These are phyloP conservation scores for Thuja plicata DNA, from an alignment of 83 land plant species.

Conservation along the genomic window DNA sequence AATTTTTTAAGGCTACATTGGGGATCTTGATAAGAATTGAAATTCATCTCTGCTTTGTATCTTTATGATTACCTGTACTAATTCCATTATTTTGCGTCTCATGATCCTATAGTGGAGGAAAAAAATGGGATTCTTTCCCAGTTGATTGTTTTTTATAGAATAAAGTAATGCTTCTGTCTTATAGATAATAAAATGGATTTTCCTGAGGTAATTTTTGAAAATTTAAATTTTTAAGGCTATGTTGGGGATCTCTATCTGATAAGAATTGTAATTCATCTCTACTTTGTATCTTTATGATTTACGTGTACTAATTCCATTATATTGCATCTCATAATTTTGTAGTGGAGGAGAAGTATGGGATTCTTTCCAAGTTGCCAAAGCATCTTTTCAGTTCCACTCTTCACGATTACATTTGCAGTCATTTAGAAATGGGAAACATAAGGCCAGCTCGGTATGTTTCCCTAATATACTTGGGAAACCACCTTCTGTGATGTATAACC, in stretches of 20 bases:
- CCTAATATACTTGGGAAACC: constrained; percentile 11
- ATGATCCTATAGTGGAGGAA: not conserved
- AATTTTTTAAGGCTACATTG: not conserved
- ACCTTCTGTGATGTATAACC: constrained; percentile 4
- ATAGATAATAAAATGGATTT: not conserved
- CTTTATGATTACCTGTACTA: not conserved
- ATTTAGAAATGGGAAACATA: constrained; percentile 16
- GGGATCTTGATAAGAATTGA: not conserved
- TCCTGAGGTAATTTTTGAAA: not conserved
- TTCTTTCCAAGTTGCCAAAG: constrained; percentile 18
- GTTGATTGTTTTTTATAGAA: not conserved
- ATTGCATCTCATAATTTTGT: not conserved
- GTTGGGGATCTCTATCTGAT: not conserved
- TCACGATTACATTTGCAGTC: constrained; percentile 6
- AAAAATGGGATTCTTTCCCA: constrained; percentile 17
- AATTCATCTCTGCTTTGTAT: not conserved
- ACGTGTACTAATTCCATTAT: not conserved
- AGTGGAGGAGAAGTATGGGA: constrained; percentile 18
- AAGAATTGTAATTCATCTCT: not conserved
- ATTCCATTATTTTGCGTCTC: not conserved
- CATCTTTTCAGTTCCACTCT: constrained; percentile 20
- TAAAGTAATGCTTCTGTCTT: not conserved
- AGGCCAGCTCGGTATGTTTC: not conserved
- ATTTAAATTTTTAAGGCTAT: not conserved
- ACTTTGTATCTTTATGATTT: not conserved